Conservation (phyloP, 1,284 basidiomycete species). For the Malassezia globosa region DNA sequence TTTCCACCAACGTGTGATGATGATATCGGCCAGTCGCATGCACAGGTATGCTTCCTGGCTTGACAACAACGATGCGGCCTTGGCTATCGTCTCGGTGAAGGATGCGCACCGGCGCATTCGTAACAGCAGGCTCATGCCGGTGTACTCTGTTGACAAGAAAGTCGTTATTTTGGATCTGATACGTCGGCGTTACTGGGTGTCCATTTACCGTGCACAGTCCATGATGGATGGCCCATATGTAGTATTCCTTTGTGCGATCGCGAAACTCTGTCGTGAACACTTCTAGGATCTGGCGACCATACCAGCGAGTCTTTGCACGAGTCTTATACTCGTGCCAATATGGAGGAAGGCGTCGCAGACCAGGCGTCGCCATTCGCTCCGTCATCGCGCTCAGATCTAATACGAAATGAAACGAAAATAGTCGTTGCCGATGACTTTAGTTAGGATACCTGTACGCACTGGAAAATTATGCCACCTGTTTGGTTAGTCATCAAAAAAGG, state of each 20-base stretch:
- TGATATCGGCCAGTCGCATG: constrained; percentile 41
- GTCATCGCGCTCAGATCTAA: no score
- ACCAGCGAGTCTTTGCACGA: constrained; percentile 82
- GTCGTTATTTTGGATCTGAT: constrained; percentile 75
- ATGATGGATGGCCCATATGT: constrained; percentile 60
- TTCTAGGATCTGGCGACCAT: constrained; percentile 61
- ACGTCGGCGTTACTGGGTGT: constrained; percentile 63
- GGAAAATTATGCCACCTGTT: neutral
- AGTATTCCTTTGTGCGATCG: constrained; percentile 48
- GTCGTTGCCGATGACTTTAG: no score
- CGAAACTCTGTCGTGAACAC: constrained; percentile 48
- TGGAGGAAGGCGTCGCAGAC: constrained; percentile 17
- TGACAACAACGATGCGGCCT: constrained; percentile 71
- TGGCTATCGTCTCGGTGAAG: constrained; percentile 65
- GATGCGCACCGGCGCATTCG: constrained; percentile 71
- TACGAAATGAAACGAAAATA: neutral
- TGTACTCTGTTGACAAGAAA: constrained; percentile 76
- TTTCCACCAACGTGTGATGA: constrained; percentile 58
- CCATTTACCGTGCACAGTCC: constrained; percentile 91
- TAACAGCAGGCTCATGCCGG: constrained; percentile 88
- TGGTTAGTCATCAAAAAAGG: no score
- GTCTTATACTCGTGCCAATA: constrained; percentile 58
- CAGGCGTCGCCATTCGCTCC: constrained; percentile 14
- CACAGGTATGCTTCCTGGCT: constrained; percentile 44
- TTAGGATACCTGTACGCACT: neutral